phyloP scores from a whole-genome alignment of 352 stramenopile species.

The Pythium phragmitis region DNA sequence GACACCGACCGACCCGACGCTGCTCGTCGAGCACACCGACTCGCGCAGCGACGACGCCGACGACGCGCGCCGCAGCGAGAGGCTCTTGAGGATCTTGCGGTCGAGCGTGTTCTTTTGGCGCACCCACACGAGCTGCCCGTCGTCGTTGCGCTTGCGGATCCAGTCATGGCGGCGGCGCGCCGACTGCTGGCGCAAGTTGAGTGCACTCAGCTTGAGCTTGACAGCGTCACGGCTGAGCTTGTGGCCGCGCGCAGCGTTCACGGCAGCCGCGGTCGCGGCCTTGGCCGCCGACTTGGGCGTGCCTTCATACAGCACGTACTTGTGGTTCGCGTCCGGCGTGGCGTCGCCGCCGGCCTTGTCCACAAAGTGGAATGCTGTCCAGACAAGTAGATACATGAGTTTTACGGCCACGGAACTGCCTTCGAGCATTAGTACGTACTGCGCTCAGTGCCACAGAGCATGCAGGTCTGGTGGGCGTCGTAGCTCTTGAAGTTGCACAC shows the following conservation, averaged over 20 bases:
- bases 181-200: slow-evolving; percentile 81
- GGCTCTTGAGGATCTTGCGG: slow-evolving; percentile 61
- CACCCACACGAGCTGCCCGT: slow-evolving; percentile 83
- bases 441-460: slow-evolving; percentile 86
- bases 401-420: background rate
- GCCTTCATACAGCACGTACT: slow-evolving; percentile 75
- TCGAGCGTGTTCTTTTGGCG: slow-evolving; percentile 76
- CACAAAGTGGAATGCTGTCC: slow-evolving; percentile 59
- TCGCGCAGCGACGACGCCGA: slow-evolving; percentile 66
- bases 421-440: slow-evolving; percentile 30
- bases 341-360: slow-evolving; percentile 53
- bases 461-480: slow-evolving; percentile 83
- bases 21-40: slow-evolving; percentile 64
- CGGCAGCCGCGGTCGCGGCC: slow-evolving; percentile 31
- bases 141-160: slow-evolving; percentile 70
- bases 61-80: slow-evolving; percentile 37
- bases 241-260: slow-evolving; percentile 26
- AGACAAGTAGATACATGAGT: background rate
- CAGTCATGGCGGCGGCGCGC: slow-evolving; percentile 84
- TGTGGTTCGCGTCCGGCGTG: slow-evolving; percentile 34
- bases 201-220: slow-evolving; percentile 75
- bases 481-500: slow-evolving; percentile 94
- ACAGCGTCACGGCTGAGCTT: slow-evolving; percentile 63
- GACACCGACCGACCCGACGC: slow-evolving; percentile 62
- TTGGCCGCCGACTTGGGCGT: slow-evolving; percentile 56